Percentiles rank a stretch among this genome's conserved stretches.
Conservation (phyloP, 2,329 filamentous ascomycete species). For the Sporothrix brasiliensis region DNA sequence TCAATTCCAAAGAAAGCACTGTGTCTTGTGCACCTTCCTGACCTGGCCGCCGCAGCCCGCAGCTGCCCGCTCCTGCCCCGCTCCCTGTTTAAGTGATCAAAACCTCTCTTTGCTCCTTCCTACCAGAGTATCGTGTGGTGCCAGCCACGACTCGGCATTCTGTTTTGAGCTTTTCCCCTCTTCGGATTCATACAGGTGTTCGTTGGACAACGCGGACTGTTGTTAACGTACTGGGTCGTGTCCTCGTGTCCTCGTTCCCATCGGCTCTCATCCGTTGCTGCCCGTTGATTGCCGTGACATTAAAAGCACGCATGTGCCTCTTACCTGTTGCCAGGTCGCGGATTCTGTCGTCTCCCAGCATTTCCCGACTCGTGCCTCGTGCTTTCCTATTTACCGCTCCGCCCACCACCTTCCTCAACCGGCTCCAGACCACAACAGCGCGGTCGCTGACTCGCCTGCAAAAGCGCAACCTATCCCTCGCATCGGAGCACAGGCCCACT, state of each 20-base stretch:
- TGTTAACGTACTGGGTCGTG: neutral
- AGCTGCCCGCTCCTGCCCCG: slow-evolving; percentile 25
- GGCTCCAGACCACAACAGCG: neutral
- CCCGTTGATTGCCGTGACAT: neutral
- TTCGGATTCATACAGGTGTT: neutral
- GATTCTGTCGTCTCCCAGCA: slow-evolving; percentile 14
- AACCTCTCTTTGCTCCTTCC: slow-evolving; percentile 13
- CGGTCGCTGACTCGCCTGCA: neutral
- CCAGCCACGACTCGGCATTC: slow-evolving; percentile 10
- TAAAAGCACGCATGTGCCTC: slow-evolving; percentile 26
- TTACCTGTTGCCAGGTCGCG: slow-evolving; percentile 21
- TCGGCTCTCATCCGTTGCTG: slow-evolving; percentile 1
- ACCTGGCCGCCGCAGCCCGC: slow-evolving; percentile 8
- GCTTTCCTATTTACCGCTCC: slow-evolving; percentile 8
- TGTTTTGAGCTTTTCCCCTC: slow-evolving; percentile 5
- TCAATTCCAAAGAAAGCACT: slow-evolving; percentile 20
- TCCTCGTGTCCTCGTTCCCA: neutral
- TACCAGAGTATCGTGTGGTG: slow-evolving; percentile 15
- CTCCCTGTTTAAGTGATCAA: slow-evolving; percentile 5
- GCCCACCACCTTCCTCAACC: slow-evolving; percentile 1
- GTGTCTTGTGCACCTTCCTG: slow-evolving; percentile 23
- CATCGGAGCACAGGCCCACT: neutral
- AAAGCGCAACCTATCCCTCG: neutral
- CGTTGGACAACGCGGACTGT: neutral
- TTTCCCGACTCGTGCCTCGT: slow-evolving; percentile 26